Evolutionary conservation across 1,284 basidiomycete species (phyloP).

Genomic region (Mycosarcoma mackinlayi): DNA sequence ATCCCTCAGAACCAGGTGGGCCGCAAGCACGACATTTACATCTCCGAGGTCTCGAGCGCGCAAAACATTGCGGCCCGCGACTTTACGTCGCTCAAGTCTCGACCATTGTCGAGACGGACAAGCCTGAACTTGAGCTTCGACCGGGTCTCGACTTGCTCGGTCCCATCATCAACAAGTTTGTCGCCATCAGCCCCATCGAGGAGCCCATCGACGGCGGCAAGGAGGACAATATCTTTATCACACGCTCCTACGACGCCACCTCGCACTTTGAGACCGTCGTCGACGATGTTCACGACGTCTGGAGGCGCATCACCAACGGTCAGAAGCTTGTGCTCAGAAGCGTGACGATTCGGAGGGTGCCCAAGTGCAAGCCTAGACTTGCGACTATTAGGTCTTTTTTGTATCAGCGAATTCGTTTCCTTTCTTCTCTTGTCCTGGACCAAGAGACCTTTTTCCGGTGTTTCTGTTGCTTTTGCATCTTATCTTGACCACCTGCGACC

Average conservation of each 20-base stretch:
- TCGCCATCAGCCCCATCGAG: constrained; percentile 88
- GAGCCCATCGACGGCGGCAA: constrained; percentile 84
- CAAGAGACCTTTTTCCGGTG: too few species aligned
- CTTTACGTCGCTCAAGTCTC: constrained; percentile 95
- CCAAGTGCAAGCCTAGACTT: constrained; percentile 60
- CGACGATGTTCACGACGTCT: constrained; percentile 67
- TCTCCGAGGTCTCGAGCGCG: constrained; percentile 93
- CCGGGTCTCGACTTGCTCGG: constrained; percentile 93
- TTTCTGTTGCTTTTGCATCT: too few species aligned
- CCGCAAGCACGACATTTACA: constrained; percentile 97
- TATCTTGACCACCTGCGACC: too few species aligned
- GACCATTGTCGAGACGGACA: constrained; percentile 95
- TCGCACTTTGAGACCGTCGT: constrained; percentile 93
- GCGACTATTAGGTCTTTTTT: too few species aligned
- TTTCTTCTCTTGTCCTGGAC: neutral
- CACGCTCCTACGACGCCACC: constrained; percentile 96
- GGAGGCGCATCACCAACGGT: constrained; percentile 63
- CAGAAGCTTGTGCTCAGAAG: constrained; percentile 65
- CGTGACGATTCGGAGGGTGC: constrained; percentile 63
- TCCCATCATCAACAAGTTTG: constrained; percentile 95
- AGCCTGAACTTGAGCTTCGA: constrained; percentile 89
- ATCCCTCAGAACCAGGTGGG: constrained; percentile 98
- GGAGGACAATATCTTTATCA: constrained; percentile 92
- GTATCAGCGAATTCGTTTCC: too few species aligned
- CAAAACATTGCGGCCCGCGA: constrained; percentile 98